Evolutionary conservation across 441 rosid genomes (phyloP).

Genomic region (Erodium trifolium): DNA sequence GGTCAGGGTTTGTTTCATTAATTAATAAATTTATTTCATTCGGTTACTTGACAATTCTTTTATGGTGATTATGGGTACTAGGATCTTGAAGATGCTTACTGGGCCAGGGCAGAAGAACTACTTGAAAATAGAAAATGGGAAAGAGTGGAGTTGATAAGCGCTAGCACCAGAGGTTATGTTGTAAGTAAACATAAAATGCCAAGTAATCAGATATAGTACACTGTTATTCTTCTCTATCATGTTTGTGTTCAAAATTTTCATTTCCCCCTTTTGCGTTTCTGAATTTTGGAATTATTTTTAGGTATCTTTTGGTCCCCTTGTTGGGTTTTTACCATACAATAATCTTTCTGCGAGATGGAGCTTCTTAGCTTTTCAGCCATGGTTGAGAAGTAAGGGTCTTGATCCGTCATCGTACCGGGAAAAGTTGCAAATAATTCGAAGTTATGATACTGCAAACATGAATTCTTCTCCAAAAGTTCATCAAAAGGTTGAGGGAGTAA

Average conservation of each 20-base stretch:
- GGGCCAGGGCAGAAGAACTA: constrained; percentile 63
- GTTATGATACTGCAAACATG: constrained; percentile 34
- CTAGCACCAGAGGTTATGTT: constrained; percentile 70
- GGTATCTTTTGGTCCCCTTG: constrained; percentile 79
- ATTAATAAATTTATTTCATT: constrained; percentile 2
- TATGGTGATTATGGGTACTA: constrained; percentile 29
- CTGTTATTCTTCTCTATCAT: constrained; percentile 14
- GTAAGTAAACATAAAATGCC: constrained; percentile 35
- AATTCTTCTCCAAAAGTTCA: constrained; percentile 26
- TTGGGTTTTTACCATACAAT: constrained; percentile 83
- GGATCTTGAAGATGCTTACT: constrained; percentile 49
- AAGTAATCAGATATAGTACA: neutral
- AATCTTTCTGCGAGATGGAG: constrained; percentile 73
- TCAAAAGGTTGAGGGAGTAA: constrained; percentile 26
- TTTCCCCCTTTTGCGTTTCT: neutral
- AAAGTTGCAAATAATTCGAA: constrained; percentile 57
- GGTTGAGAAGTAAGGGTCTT: constrained; percentile 80
- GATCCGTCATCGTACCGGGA: constrained; percentile 67
- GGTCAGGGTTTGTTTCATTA: constrained; percentile 34
- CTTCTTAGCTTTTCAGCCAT: constrained; percentile 81
- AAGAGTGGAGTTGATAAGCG: constrained; percentile 74
- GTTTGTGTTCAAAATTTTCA: constrained; percentile 18
- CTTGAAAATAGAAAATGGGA: constrained; percentile 42
- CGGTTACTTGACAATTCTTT: constrained; percentile 2
- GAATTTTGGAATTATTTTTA: constrained; percentile 25